phyloP scores from a whole-genome alignment of 2,329 filamentous ascomycete species.

The Hymenoscyphus fructigenus region DNA sequence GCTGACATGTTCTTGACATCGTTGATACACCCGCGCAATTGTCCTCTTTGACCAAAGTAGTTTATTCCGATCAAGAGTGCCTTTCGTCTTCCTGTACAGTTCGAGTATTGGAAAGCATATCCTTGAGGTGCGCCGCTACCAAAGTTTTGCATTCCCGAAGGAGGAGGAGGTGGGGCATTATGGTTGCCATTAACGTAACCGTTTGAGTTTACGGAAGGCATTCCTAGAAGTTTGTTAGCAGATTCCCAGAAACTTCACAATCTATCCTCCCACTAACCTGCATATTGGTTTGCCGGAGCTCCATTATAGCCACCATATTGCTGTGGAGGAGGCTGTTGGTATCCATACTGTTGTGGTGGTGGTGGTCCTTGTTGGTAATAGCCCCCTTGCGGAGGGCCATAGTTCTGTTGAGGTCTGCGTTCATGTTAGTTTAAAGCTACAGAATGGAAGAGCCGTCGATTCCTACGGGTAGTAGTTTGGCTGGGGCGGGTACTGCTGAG shows the following conservation, averaged over 20 bases:
- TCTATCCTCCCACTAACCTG: constrained; percentile 50
- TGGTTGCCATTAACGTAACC: constrained; percentile 57
- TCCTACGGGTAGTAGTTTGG: constrained; percentile 52
- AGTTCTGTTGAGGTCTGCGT: constrained; percentile 31
- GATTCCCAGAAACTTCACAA: constrained; percentile 47
- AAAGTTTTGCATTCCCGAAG: constrained; percentile 67
- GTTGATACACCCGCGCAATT: constrained; percentile 91
- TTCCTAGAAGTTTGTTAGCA: constrained; percentile 33
- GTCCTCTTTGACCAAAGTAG: constrained; percentile 88
- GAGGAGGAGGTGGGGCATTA: constrained; percentile 61
- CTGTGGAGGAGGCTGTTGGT: constrained; percentile 45
- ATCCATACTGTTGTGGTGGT: constrained; percentile 42
- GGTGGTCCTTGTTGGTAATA: constrained; percentile 52
- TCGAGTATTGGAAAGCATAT: constrained; percentile 88
- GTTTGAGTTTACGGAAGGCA: constrained; percentile 49
- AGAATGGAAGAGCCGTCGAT: constrained; percentile 31
- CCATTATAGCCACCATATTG: constrained; percentile 45
- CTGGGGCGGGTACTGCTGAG: constrained; percentile 39
- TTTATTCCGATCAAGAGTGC: constrained; percentile 92
- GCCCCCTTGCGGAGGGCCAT: constrained; percentile 33
- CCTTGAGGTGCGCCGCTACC: constrained; percentile 75
- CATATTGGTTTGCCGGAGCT: constrained; percentile 38
- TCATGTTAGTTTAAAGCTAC: constrained; percentile 21
- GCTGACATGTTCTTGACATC: constrained; percentile 97
- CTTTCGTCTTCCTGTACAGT: constrained; percentile 84